Conservation (phyloP, 2,329 filamentous ascomycete genomes). For the Orbilia brochopaga region DNA sequence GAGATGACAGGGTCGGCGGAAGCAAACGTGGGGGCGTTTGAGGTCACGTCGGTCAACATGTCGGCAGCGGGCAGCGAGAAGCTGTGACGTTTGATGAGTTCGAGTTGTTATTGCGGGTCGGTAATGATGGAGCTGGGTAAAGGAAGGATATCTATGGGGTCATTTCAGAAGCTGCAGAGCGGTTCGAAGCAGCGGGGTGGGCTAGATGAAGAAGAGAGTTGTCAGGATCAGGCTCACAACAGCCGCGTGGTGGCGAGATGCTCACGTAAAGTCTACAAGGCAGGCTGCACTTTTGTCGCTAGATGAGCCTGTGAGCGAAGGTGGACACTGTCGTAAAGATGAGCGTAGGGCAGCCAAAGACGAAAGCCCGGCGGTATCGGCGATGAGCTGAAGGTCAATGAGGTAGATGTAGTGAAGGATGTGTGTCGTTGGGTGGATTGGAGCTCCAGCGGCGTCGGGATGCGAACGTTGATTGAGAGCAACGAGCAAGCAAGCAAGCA, state of each 20-base stretch:
- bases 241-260: not conserved
- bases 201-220: not conserved
- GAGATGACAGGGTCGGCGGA: constrained; percentile 58
- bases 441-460: too few relatives aligned
- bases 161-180: not conserved
- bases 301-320: not conserved
- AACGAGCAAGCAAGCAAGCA: too few relatives aligned
- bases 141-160: not conserved
- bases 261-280: not conserved
- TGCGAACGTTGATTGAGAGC: too few relatives aligned
- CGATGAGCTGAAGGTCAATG: not conserved
- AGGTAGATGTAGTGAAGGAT: not conserved
- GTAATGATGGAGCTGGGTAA: not conserved
- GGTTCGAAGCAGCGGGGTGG: not conserved
- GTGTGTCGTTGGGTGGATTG: too few relatives aligned
- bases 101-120: not conserved
- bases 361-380: not conserved
- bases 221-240: not conserved
- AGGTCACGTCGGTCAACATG: constrained; percentile 45
- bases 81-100: not conserved
- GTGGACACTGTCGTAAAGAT: not conserved
- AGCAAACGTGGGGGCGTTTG: constrained; percentile 42
- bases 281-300: not conserved
- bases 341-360: not conserved
- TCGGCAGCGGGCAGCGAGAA: not conserved